These are phyloP conservation scores for Chrysoporthe puriensis DNA, from an alignment of 2,329 filamentous ascomycete species.

Conservation along the genomic window DNA sequence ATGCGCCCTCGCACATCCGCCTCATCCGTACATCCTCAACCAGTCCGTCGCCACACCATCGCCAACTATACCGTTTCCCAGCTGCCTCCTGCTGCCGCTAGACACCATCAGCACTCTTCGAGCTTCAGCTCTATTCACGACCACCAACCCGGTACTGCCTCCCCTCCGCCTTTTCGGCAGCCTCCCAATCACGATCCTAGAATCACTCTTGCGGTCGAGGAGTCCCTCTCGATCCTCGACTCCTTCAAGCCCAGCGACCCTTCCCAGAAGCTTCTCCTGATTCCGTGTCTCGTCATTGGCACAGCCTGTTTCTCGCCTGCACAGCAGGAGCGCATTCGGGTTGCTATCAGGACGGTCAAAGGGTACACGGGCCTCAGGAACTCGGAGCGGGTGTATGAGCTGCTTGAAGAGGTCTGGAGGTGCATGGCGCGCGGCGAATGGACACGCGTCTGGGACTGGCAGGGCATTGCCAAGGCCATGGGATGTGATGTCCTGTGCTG, in stretches of 20 bases:
- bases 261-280: conserved; percentile 61
- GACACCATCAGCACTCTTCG: conserved; percentile 28
- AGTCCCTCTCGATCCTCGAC: conserved; percentile 58
- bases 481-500: conserved; percentile 60
- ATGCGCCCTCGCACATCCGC: conserved; percentile 31
- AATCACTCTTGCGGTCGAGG: conserved; percentile 59
- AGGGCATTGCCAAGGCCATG: conserved; percentile 56
- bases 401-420: conserved; percentile 63
- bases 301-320: conserved; percentile 58
- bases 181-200: conserved; percentile 54
- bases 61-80: conserved; percentile 32
- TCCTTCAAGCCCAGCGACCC: conserved; percentile 61
- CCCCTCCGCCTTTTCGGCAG: conserved; percentile 51
- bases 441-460: conserved; percentile 67
- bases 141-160: conserved; percentile 37
- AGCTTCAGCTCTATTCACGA: conserved; percentile 29
- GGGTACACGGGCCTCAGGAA: conserved; percentile 65
- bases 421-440: conserved; percentile 63
- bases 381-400: conserved; percentile 54
- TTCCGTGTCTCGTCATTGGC: conserved; percentile 64
- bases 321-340: conserved; percentile 57
- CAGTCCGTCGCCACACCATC: conserved; percentile 33
- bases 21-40: conserved; percentile 23
- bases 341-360: conserved; percentile 54
- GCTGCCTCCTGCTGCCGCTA: conserved; percentile 27